These are phyloP conservation scores for Termitomyces sp. DNA, from an alignment of 768 basidiomycete genomes.

Conservation along the genomic window DNA sequence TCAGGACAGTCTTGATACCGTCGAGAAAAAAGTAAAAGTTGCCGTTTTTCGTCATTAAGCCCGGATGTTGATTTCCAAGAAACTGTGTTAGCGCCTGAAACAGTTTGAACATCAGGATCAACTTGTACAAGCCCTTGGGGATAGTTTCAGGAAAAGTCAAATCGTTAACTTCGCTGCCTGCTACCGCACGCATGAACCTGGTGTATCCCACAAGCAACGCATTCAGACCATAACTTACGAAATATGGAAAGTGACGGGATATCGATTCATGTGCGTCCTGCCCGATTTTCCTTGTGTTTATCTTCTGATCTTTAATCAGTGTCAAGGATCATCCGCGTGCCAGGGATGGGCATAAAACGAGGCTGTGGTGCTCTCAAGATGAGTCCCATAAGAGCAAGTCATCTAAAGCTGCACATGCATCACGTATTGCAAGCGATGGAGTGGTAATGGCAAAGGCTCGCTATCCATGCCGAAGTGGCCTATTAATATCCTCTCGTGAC, in stretches of 20 bases:
- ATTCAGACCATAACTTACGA: constrained; percentile 39
- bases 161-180: constrained; percentile 41
- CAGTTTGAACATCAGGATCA: constrained; percentile 26
- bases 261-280: constrained; percentile 43
- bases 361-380: constrained; percentile 51
- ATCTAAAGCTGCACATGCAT: constrained; percentile 28
- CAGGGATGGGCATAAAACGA: constrained; percentile 45
- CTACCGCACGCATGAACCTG: constrained; percentile 28
- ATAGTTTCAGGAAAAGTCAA: constrained; percentile 28
- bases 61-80: constrained; percentile 1
- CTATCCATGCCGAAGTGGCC: constrained; percentile 42
- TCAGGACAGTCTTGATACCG: neutral
- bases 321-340: constrained; percentile 48
- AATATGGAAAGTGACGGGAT: constrained; percentile 46
- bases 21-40: constrained; percentile 13
- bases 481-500: constrained; percentile 43
- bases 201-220: constrained; percentile 35
- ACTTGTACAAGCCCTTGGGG: constrained; percentile 29
- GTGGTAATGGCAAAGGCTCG: constrained; percentile 36
- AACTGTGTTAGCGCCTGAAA: constrained; percentile 22
- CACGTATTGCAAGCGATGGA: constrained; percentile 33
- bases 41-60: neutral
- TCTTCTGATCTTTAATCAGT: constrained; percentile 18
- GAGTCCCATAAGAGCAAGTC: constrained; percentile 39
- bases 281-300: neutral